phyloP scores from a whole-genome alignment of 164 flowering plant species.

The Vitis rotundifolia region DNA sequence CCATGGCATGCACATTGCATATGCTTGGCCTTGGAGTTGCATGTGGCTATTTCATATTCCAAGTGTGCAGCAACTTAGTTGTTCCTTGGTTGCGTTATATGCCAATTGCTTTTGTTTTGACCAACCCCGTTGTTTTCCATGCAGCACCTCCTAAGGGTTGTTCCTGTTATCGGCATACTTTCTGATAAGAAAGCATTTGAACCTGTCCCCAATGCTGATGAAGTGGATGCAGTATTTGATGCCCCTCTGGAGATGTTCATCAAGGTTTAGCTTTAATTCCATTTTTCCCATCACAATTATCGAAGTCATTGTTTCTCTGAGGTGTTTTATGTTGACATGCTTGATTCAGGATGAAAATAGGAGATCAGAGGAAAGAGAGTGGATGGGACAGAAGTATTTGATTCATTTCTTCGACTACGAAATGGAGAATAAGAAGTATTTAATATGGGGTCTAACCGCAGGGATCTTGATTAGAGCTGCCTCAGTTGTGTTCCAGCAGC shows the following conservation, averaged over 20 bases:
- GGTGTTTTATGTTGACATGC: neutral
- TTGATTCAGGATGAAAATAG: conserved; percentile 70
- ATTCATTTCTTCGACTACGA: conserved; percentile 77
- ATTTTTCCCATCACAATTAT: neutral
- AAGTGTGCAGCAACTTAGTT: too few relatives aligned
- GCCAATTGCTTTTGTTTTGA: too few relatives aligned
- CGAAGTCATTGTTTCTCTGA: neutral
- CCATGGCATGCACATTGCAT: too few relatives aligned
- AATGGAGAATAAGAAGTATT: conserved; percentile 40
- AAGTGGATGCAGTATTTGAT: conserved; percentile 83
- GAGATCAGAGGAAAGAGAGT: conserved; percentile 64
- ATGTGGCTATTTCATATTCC: too few relatives aligned
- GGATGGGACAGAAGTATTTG: conserved; percentile 69
- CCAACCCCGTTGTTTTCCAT: conserved; percentile 11
- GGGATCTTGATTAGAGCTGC: conserved; percentile 85
- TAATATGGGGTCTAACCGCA: conserved; percentile 93
- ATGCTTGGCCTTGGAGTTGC: too few relatives aligned
- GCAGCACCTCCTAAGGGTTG: conserved; percentile 76
- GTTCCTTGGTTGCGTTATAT: too few relatives aligned
- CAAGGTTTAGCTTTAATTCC: conserved; percentile 46
- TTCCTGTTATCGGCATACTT: conserved; percentile 86
- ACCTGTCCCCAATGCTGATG: conserved; percentile 65
- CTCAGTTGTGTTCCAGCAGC: conserved; percentile 70
- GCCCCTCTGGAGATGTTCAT: conserved; percentile 96
- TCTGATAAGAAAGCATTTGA: conserved; percentile 56